phyloP scores from a whole-genome alignment of 2,329 filamentous ascomycete genomes.

The Aspergillus texensis region DNA sequence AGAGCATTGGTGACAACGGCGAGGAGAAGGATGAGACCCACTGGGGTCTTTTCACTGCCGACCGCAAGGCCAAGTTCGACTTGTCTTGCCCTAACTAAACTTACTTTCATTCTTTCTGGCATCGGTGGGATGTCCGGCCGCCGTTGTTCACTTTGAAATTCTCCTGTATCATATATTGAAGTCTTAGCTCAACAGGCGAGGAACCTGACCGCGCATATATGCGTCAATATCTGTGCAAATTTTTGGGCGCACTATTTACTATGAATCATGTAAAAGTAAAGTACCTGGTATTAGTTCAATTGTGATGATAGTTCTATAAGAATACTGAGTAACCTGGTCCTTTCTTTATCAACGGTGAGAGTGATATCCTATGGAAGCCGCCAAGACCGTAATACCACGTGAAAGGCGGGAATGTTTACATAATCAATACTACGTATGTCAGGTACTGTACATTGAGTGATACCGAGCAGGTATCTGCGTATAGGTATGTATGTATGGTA shows the following conservation, averaged over 20 bases:
- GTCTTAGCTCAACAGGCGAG: neutral
- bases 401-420: neutral
- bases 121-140: neutral
- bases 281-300: neutral
- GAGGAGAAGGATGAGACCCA: conserved; percentile 64
- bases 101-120: conserved; percentile 3
- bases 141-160: neutral
- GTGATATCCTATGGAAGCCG: neutral
- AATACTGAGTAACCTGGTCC: neutral
- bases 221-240: neutral
- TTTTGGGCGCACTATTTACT: neutral
- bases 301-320: neutral
- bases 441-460: neutral
- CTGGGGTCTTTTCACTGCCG: conserved; percentile 68
- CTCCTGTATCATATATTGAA: conserved; percentile 18
- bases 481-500: conserved; percentile 16
- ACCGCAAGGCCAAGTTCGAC: conserved; percentile 61
- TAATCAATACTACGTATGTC: neutral
- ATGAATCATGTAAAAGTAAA: neutral
- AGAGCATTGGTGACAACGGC: conserved; percentile 65
- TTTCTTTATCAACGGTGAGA: neutral
- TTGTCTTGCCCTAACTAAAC: conserved; percentile 46
- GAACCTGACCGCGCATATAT: neutral
- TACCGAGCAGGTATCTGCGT: neutral
- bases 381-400: neutral